Percentiles rank a stretch among this genome's conserved stretches.
Evolutionary conservation across 176 grass and related monocot genomes (phyloP).

Genomic region (Hordeum vulgare): DNA sequence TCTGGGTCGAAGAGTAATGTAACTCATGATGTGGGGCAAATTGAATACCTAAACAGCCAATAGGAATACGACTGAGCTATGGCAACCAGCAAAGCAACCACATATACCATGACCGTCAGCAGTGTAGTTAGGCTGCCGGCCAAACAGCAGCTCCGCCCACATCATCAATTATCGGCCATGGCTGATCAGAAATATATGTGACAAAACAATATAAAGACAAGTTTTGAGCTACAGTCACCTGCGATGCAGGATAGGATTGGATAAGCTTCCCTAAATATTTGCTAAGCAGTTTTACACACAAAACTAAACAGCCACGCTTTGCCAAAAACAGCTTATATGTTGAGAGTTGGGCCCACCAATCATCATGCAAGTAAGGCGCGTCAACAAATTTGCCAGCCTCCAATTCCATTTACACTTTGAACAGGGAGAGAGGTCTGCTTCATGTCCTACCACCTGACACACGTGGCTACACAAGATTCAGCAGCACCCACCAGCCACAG

Average conservation of each 20-base stretch:
- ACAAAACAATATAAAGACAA: background rate
- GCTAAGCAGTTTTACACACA: background rate
- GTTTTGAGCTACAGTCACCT: background rate
- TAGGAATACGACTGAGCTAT: background rate
- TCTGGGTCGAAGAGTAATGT: background rate
- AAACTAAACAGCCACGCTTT: background rate
- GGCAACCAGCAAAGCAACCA: background rate
- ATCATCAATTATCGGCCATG: background rate
- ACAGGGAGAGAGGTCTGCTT: background rate
- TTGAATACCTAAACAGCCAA: background rate
- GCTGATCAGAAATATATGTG: background rate
- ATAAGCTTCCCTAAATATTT: background rate
- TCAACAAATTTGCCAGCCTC: background rate
- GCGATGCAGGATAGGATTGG: too few relatives aligned
- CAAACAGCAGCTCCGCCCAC: background rate
- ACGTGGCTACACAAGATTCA: background rate
- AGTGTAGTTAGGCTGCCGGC: background rate
- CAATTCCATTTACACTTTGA: background rate
- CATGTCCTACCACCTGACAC: background rate
- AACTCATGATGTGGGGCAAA: background rate
- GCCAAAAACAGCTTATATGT: background rate
- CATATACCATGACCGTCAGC: background rate
- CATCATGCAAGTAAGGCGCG: background rate
- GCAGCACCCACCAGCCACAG: background rate
- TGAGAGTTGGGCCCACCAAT: background rate